Percentiles rank a stretch among this genome's conserved stretches.
phyloP scores from a whole-genome alignment of 2,329 filamentous ascomycete genomes.

The Colletotrichum navitas region DNA sequence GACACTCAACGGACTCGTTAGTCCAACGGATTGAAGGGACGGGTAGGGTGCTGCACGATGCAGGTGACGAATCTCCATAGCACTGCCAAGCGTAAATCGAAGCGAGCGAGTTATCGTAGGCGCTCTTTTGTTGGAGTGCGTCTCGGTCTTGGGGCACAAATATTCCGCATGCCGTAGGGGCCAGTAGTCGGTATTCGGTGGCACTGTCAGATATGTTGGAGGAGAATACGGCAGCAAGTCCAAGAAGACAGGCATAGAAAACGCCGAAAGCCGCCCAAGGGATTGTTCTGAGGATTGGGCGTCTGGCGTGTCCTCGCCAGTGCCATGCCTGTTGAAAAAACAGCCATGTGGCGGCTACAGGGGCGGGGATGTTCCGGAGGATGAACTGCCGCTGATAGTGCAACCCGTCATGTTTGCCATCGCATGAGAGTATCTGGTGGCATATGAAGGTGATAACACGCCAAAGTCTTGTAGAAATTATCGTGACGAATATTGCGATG shows the following conservation, averaged over 20 bases:
- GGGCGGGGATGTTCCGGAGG: slow-evolving; percentile 42
- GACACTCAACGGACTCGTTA: slow-evolving; percentile 38
- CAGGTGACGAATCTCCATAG: slow-evolving; percentile 37
- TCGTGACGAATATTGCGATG: slow-evolving; percentile 49
- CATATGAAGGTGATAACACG: slow-evolving; percentile 43
- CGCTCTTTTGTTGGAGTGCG: background rate
- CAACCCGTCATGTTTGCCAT: slow-evolving; percentile 43
- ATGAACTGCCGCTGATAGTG: slow-evolving; percentile 48
- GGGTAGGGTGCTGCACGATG: slow-evolving; percentile 23
- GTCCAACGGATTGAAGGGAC: slow-evolving; percentile 13
- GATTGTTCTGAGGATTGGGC: slow-evolving; percentile 13
- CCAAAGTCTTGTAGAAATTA: slow-evolving; percentile 45
- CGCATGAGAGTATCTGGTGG: slow-evolving; percentile 42
- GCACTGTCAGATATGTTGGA: slow-evolving; percentile 16
- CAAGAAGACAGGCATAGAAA: slow-evolving; percentile 6
- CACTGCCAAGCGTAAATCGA: slow-evolving; percentile 44
- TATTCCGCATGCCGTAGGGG: slow-evolving; percentile 23
- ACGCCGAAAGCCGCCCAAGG: slow-evolving; percentile 21
- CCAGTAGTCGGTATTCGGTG: slow-evolving; percentile 30
- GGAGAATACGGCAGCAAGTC: slow-evolving; percentile 30
- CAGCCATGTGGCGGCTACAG: slow-evolving; percentile 23
- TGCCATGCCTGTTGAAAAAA: slow-evolving; percentile 37
- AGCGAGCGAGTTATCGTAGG: slow-evolving; percentile 16
- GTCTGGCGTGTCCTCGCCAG: slow-evolving; percentile 28
- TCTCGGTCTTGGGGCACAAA: background rate